Evolutionary conservation across 2,329 filamentous ascomycete genomes (phyloP).

Genomic region (Nectriaceae sp.): DNA sequence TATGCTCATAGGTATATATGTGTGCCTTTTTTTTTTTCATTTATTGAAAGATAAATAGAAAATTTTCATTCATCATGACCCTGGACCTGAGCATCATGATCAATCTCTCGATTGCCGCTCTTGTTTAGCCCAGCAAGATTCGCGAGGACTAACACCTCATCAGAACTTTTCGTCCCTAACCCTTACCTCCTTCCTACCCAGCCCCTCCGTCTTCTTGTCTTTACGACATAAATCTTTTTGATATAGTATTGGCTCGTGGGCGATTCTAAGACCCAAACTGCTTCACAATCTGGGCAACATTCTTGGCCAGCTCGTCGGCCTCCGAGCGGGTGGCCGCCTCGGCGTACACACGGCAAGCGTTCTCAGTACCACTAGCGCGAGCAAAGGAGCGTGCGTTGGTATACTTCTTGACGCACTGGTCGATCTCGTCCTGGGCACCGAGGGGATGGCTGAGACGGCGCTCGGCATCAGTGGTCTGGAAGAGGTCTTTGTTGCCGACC

Average conservation of each 20-base stretch:
- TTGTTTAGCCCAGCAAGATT: conserved; percentile 4
- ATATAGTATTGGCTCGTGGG: neutral
- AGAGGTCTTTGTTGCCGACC: conserved; percentile 83
- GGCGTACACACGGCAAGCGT: conserved; percentile 93
- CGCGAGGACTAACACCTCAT: neutral
- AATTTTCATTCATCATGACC: conserved; percentile 15
- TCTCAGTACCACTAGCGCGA: conserved; percentile 91
- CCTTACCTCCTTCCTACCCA: neutral
- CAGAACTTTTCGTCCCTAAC: conserved; percentile 1
- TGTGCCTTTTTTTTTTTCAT: too few relatives aligned
- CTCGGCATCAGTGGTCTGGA: conserved; percentile 91
- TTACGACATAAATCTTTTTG: conserved; percentile 4
- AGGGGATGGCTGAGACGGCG: conserved; percentile 78
- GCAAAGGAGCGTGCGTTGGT: conserved; percentile 88
- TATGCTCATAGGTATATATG: too few relatives aligned
- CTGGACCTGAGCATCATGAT: conserved; percentile 8
- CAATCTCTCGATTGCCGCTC: conserved; percentile 1
- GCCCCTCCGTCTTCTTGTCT: conserved; percentile 1
- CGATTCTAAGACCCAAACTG: conserved; percentile 45
- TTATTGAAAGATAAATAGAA: too few relatives aligned
- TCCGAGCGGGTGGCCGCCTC: conserved; percentile 89
- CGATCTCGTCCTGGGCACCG: conserved; percentile 83
- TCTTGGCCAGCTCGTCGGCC: conserved; percentile 85
- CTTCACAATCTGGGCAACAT: conserved; percentile 76
- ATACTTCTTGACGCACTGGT: conserved; percentile 86